Evolutionary conservation across 2,329 filamentous ascomycete species (phyloP), one percentile per base, ranked within the genome.

Genomic region (Gaeumannomyces sp.): DNA sequence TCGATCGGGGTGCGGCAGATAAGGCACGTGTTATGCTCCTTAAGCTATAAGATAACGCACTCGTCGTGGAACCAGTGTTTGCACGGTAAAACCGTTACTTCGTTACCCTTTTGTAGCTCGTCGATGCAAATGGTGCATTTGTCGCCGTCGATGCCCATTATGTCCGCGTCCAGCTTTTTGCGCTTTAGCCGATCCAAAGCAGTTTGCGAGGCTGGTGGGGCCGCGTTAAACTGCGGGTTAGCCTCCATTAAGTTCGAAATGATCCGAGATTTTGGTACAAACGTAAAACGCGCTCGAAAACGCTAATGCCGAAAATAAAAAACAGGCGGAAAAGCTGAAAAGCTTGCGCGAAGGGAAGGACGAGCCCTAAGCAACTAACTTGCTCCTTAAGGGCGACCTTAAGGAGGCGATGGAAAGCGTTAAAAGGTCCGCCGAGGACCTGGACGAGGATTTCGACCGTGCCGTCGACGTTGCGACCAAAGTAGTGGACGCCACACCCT

Each of bases 111-210:
- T 31, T 85, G 82, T 67, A 96, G 89, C 35, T 91, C 85, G 64
- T 97, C 93, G 80, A 98, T 96, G 76, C 95, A 99, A 66, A 99
- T 96, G 45, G 91, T 93, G 75, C 95, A 99, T 65, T 89, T 91
- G 10, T 83, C 84, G 64, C 87, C 85, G 0, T 79, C 29, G 29
- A 29, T 73, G 1, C 81, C 83, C 8, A 96, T 80, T 84, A 96
- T 89, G 59, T 88, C 83, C 65, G 84, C 79, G 62, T 91, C 85
- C 2, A 95, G 80, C 59, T 85, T 85, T 69, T 88, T 89, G 70
- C 89, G 89, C 11, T 91, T 86, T 7, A 99, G 79, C 3, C 85
- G 83, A 29, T 84, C 82, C 64, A 99, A 93, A 0, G 91, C 91
- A 60, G 84, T 83, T 66, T 88, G 83, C 0, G 92, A 83, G 11